Percentiles rank a stretch among this genome's conserved stretches.
These are phyloP conservation scores for Calonectria hawksworthii DNA, from an alignment of 2,329 filamentous ascomycete genomes.

Conservation along the genomic window DNA sequence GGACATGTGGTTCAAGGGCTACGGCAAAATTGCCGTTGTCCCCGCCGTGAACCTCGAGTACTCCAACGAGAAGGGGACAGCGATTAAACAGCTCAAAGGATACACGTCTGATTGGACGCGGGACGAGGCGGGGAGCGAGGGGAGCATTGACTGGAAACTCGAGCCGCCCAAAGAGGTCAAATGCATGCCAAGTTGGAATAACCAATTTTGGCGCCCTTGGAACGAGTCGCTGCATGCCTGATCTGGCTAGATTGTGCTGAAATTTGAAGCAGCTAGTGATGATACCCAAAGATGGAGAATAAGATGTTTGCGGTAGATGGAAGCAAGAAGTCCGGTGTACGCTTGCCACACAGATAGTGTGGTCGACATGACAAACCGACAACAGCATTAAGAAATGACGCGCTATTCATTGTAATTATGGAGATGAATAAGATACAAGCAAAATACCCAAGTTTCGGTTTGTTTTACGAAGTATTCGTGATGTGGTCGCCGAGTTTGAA, in stretches of 20 bases:
- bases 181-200: conserved; percentile 60
- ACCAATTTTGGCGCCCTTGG: conserved; percentile 59
- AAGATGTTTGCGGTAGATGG: background rate
- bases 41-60: conserved; percentile 70
- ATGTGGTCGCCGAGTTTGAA: too few species aligned
- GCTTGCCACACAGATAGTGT: background rate
- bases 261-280: background rate
- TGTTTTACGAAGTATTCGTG: too few species aligned
- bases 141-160: conserved; percentile 57
- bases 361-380: background rate
- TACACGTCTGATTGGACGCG: conserved; percentile 56
- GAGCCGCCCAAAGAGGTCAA: conserved; percentile 62
- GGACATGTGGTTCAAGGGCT: conserved; percentile 66
- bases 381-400: too few species aligned
- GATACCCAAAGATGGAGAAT: background rate
- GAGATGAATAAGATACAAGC: too few species aligned
- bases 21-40: conserved; percentile 67
- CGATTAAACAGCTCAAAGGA: conserved; percentile 65
- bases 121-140: conserved; percentile 43
- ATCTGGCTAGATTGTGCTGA: background rate
- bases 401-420: too few species aligned
- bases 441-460: too few species aligned
- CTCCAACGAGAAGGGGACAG: conserved; percentile 57
- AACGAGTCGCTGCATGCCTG: conserved; percentile 34
- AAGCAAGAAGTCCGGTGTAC: background rate